Evolutionary conservation across 2,329 filamentous ascomycete species (phyloP).

Genomic region (Fonsecaea multimorphosa): DNA sequence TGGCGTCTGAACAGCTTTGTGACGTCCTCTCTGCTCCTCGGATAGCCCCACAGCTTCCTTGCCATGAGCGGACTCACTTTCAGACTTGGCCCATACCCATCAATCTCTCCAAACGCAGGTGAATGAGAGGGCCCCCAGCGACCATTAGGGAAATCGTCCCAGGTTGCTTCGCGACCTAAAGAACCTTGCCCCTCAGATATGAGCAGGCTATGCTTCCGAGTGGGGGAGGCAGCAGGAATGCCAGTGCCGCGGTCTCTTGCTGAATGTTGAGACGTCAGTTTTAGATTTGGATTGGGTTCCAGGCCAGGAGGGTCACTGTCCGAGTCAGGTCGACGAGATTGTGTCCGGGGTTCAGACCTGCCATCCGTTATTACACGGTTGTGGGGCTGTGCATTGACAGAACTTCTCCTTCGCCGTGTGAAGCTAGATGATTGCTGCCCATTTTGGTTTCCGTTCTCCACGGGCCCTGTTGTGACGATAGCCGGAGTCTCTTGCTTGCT

Average conservation of each 20-base stretch:
- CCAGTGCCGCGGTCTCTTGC: constrained; percentile 78
- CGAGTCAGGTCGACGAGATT: constrained; percentile 38
- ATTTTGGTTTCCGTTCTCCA: constrained; percentile 8
- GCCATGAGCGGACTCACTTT: constrained; percentile 89
- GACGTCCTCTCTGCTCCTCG: constrained; percentile 73
- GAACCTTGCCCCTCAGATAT: constrained; percentile 93
- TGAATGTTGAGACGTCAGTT: constrained; percentile 69
- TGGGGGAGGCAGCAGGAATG: constrained; percentile 73
- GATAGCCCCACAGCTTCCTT: constrained; percentile 82
- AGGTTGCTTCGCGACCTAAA: constrained; percentile 90
- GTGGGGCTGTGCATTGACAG: constrained; percentile 80
- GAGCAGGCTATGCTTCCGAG: constrained; percentile 81
- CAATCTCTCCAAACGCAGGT: constrained; percentile 93
- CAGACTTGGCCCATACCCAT: constrained; percentile 95
- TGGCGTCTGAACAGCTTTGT: constrained; percentile 80
- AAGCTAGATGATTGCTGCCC: constrained; percentile 41
- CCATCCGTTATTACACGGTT: constrained; percentile 85
- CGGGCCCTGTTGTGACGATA: neutral
- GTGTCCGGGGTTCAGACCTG: constrained; percentile 53
- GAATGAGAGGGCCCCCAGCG: constrained; percentile 93
- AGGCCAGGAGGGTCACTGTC: neutral
- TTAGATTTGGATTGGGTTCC: constrained; percentile 14
- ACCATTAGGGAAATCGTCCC: constrained; percentile 98
- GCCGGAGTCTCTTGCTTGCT: constrained; percentile 30
- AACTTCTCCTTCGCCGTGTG: constrained; percentile 69